phyloP scores from a whole-genome alignment of 176 grass and related monocot genomes.

The Avena eriantha region DNA sequence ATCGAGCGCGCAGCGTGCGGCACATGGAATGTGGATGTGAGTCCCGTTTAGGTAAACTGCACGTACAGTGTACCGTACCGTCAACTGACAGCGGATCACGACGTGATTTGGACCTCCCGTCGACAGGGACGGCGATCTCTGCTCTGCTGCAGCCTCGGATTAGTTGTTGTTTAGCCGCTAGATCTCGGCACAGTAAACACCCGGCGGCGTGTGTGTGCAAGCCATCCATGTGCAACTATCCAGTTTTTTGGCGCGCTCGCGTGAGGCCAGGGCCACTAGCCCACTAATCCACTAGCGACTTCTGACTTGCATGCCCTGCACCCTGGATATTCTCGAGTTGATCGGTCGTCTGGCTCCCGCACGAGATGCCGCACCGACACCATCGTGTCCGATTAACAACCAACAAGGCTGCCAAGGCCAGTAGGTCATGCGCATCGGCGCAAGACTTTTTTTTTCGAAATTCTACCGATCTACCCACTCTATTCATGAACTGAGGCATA shows the following conservation, averaged over 20 bases:
- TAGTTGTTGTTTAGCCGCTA: not conserved
- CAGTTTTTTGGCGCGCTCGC: not conserved
- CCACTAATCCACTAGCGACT: not conserved
- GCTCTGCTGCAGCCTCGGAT: not conserved
- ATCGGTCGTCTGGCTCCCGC: not conserved
- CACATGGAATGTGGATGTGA: not conserved
- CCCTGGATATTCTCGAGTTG: not conserved
- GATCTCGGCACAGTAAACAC: not conserved
- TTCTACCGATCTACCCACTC: no score
- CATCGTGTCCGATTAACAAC: not conserved
- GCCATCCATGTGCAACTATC: not conserved
- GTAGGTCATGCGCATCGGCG: not conserved
- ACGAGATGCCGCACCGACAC: slow-evolving; percentile 7
- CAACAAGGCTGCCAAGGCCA: not conserved
- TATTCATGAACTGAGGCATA: no score
- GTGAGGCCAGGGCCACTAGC: not conserved
- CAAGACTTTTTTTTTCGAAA: no score
- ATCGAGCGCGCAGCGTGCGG: slow-evolving; percentile 44
- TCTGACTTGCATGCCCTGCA: not conserved
- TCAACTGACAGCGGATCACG: slow-evolving; percentile 19
- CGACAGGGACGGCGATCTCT: slow-evolving; percentile 1
- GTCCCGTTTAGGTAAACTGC: not conserved
- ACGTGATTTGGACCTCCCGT: slow-evolving; percentile 11
- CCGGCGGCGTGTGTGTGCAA: not conserved
- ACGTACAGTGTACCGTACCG: not conserved